These are phyloP conservation scores for Ramicandelaber brevisporus DNA, from an alignment of 192 early-diverging fungal genomes.

Conservation along the genomic window DNA sequence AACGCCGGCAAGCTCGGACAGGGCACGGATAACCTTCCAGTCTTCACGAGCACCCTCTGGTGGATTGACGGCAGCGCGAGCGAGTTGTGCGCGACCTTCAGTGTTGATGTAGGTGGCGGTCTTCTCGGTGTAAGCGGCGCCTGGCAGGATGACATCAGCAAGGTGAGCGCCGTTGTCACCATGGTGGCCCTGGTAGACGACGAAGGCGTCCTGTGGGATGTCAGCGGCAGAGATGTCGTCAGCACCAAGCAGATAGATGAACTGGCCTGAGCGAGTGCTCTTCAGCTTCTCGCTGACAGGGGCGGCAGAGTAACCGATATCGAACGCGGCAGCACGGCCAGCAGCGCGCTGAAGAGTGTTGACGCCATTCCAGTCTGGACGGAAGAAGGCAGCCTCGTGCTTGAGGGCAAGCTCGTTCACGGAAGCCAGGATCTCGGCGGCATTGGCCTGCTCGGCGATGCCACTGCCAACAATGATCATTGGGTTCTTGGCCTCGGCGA, in stretches of 20 bases:
- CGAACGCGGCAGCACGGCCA: constrained; percentile 63
- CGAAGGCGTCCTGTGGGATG: constrained; percentile 76
- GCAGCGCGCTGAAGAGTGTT: constrained; percentile 77
- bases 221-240: constrained; percentile 54
- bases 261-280: constrained; percentile 43
- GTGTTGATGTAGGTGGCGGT: constrained; percentile 88
- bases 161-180: constrained; percentile 85
- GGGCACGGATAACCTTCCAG: constrained; percentile 96
- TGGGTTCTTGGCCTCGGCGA: constrained; percentile 70
- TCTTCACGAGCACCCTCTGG: constrained; percentile 84
- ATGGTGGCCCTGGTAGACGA: constrained; percentile 99
- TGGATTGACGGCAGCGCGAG: constrained; percentile 73
- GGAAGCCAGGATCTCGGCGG: constrained; percentile 39
- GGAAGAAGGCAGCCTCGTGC: constrained; percentile 37
- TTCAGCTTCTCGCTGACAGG: constrained; percentile 86
- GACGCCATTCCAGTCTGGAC: constrained; percentile 67
- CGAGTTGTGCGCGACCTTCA: constrained; percentile 81
- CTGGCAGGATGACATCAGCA: constrained; percentile 90
- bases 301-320: constrained; percentile 63
- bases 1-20: constrained; percentile 72
- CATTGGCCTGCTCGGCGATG: constrained; percentile 36
- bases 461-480: constrained; percentile 70
- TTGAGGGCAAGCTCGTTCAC: constrained; percentile 51
- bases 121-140: constrained; percentile 92
- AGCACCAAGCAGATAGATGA: constrained; percentile 82